Percentiles rank a stretch among this genome's conserved stretches.
phyloP scores from a whole-genome alignment of 164 flowering plant species.

The Paratinospora sagittata region DNA sequence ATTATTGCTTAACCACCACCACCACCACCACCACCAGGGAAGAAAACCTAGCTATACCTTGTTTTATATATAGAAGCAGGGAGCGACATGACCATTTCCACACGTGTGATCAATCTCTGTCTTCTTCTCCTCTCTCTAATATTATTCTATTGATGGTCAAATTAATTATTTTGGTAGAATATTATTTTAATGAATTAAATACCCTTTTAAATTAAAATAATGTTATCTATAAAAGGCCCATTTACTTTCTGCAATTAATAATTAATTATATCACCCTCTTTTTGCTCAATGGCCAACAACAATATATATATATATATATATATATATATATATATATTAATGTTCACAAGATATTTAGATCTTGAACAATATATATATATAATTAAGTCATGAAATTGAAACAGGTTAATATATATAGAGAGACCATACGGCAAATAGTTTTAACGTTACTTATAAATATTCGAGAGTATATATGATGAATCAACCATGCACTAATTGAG shows the following conservation, averaged over 20 bases:
- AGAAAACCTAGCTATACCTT: not conserved
- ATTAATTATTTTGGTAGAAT: not conserved
- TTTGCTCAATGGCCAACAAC: too few relatives aligned
- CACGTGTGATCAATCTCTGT: conserved; percentile 5
- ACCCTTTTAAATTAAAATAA: not conserved
- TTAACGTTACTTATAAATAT: too few relatives aligned
- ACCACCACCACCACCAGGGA: too few relatives aligned
- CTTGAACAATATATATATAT: too few relatives aligned
- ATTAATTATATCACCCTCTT: not conserved
- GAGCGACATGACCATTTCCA: not conserved
- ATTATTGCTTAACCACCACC: not conserved
- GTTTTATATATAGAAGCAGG: not conserved
- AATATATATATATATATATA: not conserved
- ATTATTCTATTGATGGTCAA: not conserved
- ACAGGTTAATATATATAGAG: too few relatives aligned
- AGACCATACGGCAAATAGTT: too few relatives aligned
- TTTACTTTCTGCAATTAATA: not conserved
- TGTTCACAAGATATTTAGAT: not conserved
- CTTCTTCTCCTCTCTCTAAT: not conserved
- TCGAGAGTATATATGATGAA: too few relatives aligned
- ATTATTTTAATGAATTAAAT: not conserved
- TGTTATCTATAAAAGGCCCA: too few relatives aligned
- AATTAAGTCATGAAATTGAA: too few relatives aligned
- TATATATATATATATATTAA: not conserved
- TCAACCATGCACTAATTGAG: too few relatives aligned